Conservation (phyloP, 257 asterid genomes). For the Solanum sparsipilum region DNA sequence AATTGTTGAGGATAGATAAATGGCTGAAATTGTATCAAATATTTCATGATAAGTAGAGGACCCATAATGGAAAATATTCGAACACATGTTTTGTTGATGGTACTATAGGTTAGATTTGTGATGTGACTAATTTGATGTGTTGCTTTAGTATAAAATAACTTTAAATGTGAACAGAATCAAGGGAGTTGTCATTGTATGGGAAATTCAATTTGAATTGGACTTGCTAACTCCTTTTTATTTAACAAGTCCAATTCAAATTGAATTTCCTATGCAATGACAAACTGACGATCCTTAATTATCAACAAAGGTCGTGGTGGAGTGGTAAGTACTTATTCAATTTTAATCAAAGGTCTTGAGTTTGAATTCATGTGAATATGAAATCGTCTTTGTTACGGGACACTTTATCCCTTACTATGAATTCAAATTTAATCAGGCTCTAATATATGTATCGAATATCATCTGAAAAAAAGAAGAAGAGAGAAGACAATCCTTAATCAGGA, state of each 20-base stretch:
- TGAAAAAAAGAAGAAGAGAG: fast-evolving
- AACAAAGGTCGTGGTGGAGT: fast-evolving
- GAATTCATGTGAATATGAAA: fast-evolving
- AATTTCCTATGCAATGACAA: background rate
- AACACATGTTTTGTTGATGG: background rate
- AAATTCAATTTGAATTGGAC: background rate
- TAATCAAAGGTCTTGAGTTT: fast-evolving
- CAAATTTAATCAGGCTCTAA: background rate
- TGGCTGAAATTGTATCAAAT: background rate
- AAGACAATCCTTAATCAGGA: background rate
- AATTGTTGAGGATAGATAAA: background rate
- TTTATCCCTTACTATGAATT: no score
- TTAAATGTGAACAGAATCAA: background rate
- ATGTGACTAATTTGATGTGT: background rate
- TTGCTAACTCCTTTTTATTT: background rate
- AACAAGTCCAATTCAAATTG: background rate
- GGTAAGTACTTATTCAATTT: no score
- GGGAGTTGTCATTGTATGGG: background rate
- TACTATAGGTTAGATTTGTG: background rate
- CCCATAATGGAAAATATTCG: background rate
- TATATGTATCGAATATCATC: background rate
- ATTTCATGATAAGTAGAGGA: background rate
- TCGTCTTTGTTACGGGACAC: fast-evolving
- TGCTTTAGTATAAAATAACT: background rate
- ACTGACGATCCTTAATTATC: background rate